Conservation (phyloP, 805 yeast genomes). For the Wickerhamomyces rabaulensis region DNA sequence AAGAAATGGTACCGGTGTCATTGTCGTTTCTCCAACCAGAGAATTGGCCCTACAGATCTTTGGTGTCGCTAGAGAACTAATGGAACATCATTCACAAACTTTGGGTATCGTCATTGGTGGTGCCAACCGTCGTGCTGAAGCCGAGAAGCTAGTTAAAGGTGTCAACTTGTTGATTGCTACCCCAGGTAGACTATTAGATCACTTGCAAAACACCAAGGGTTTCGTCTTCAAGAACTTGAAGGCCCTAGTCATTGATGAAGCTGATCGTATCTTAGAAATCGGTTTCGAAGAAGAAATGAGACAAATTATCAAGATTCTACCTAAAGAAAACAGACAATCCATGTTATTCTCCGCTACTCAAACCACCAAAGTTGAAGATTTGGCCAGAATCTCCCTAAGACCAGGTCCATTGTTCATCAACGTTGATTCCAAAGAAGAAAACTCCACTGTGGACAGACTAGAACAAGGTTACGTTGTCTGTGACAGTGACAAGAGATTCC, state of each 20-base stretch:
- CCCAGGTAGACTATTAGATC: conserved; percentile 96
- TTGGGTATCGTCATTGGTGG: conserved; percentile 98
- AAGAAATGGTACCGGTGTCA: conserved; percentile 96
- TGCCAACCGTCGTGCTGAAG: conserved; percentile 95
- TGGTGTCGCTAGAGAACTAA: conserved; percentile 93
- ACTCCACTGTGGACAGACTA: conserved; percentile 91
- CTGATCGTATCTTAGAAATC: conserved; percentile 94
- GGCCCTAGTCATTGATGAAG: conserved; percentile 94
- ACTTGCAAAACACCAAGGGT: conserved; percentile 91
- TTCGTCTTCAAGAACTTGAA: conserved; percentile 92
- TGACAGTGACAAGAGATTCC: conserved; percentile 90
- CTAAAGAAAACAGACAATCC: conserved; percentile 88
- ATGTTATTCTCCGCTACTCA: conserved; percentile 99
- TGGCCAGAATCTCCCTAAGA: conserved; percentile 92
- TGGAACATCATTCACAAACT: conserved; percentile 82
- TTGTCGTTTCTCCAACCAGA: conserved; percentile 94
- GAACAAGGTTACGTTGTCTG: conserved; percentile 99
- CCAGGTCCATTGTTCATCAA: conserved; percentile 92
- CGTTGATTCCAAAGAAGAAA: conserved; percentile 77
- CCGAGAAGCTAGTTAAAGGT: conserved; percentile 89
- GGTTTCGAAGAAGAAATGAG: conserved; percentile 99
- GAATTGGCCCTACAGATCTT: conserved; percentile 96
- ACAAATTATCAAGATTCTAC: conserved; percentile 90
- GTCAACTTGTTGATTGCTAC: conserved; percentile 93
- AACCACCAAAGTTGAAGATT: conserved; percentile 96